Conservation (phyloP, 805 yeast genomes). For the Candida corydali region DNA sequence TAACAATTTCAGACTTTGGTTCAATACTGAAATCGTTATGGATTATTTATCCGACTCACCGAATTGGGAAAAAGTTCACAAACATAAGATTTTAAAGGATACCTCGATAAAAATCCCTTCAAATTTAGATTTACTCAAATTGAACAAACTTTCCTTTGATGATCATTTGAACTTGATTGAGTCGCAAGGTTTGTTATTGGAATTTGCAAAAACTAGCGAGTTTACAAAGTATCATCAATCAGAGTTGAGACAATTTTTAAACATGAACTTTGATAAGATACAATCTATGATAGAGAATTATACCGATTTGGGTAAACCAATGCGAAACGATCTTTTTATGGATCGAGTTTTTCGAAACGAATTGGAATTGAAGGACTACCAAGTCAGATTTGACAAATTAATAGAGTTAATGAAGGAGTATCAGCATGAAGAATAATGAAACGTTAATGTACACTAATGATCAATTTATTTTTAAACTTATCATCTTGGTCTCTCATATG, state of each 20-base stretch:
- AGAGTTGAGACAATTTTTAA: conserved; percentile 15
- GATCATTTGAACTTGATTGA: conserved; percentile 25
- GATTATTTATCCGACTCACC: conserved; percentile 21
- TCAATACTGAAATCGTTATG: conserved; percentile 22
- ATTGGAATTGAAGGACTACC: background rate
- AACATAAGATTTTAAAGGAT: conserved; percentile 13
- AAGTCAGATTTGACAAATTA: background rate
- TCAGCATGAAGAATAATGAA: background rate
- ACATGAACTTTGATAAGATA: background rate
- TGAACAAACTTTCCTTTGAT: conserved; percentile 17
- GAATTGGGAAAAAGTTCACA: conserved; percentile 13
- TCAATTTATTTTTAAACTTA: no score
- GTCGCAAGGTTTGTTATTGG: conserved; percentile 21
- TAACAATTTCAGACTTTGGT: conserved; percentile 57
- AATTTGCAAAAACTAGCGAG: conserved; percentile 18
- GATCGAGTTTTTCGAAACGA: conserved; percentile 5
- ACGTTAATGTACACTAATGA: no score
- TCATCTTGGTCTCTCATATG: no score
- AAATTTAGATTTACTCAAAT: conserved; percentile 13
- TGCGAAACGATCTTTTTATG: conserved; percentile 27
- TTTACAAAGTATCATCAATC: conserved; percentile 25
- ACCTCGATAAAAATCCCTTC: conserved; percentile 2
- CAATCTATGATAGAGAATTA: background rate
- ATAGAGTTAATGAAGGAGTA: conserved; percentile 1
- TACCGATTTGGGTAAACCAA: conserved; percentile 14